Evolutionary conservation across 768 basidiomycete genomes (phyloP), one percentile per base, ranked within the genome.

Genomic region (Dacryopinax spathularia): DNA sequence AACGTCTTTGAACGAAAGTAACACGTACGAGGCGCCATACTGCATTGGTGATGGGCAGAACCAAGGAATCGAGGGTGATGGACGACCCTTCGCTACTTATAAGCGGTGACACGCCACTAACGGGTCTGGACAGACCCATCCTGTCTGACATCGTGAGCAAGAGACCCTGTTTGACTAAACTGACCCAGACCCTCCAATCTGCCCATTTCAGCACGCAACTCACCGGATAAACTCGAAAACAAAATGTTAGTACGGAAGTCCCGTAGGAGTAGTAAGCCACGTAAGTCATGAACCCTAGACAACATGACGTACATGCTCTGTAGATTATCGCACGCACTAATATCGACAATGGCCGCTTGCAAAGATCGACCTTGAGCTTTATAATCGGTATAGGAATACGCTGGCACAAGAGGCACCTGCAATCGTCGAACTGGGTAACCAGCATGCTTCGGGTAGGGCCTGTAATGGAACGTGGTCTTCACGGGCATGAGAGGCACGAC

Each of bases 301-400:
- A 76, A 34, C 77, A 79, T 79, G 1, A 79, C 77, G 65, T 80
- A 80, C 0, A 77, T 73, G 0, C 73, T 56, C 66, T 78, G 75
- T 0, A 71, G 71, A 0, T 75, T 74, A 6, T 56, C 37, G 34
- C 73, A 76, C 15, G 62, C 63, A 20, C 69, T 33, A 0, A 78
- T 22, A 63, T 79, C 76, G 2, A 78, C 65, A n/a, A 77, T 70
- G 0, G 68, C 73, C 4, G 65, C 65, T 0, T 60, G 10, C 34
- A 77, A 34, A 0, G 76, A 75, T 60, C 75, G 72, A 0, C 78
- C 77, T 69, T 80, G 77, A 0, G 76, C 68, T 64, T 75, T 75
- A 60, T 79, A 75, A 0, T 73, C 74, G 1, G 77, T 79, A 64
- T 78, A 72, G 0, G 76, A 73, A 66, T 77, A 79, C 0, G 70